phyloP scores from a whole-genome alignment of 495 filamentous ascomycete species.

The Daldinia decipiens region DNA sequence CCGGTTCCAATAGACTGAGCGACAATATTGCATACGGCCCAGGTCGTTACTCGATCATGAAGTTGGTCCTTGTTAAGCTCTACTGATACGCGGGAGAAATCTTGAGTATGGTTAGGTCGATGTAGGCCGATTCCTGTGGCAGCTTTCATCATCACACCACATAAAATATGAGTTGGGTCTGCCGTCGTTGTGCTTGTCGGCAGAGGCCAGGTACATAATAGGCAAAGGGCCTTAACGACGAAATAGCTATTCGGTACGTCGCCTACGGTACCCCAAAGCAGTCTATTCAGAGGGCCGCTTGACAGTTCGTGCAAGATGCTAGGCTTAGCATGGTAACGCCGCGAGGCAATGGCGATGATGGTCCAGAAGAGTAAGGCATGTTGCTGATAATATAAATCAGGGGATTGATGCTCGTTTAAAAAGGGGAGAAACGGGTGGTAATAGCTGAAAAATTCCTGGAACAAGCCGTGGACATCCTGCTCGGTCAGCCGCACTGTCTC shows the following conservation, averaged over 20 bases:
- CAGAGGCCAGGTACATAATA: slow-evolving; percentile 91
- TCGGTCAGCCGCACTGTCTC: slow-evolving; percentile 79
- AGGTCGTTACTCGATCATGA: slow-evolving; percentile 85
- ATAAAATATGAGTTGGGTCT: slow-evolving; percentile 90
- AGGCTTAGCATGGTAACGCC: slow-evolving; percentile 74
- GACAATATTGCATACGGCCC: slow-evolving; percentile 93
- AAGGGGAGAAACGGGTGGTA: slow-evolving; percentile 91
- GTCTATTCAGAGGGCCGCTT: slow-evolving; percentile 70
- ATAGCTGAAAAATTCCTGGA: slow-evolving; percentile 80
- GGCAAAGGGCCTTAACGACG: slow-evolving; percentile 89
- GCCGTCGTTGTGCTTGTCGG: slow-evolving; percentile 86
- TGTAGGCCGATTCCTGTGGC: slow-evolving; percentile 92
- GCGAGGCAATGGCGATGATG: slow-evolving; percentile 82
- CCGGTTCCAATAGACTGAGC: slow-evolving; percentile 91
- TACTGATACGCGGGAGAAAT: slow-evolving; percentile 85
- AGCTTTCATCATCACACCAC: slow-evolving; percentile 92
- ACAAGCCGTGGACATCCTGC: slow-evolving; percentile 77
- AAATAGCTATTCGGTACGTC: slow-evolving; percentile 87
- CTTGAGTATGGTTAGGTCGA: slow-evolving; percentile 87
- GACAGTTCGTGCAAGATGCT: slow-evolving; percentile 74
- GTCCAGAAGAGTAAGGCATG: slow-evolving; percentile 87
- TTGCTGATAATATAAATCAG: slow-evolving; percentile 78
- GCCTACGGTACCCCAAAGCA: slow-evolving; percentile 84
- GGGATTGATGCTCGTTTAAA: slow-evolving; percentile 73
- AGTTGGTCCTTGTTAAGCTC: slow-evolving; percentile 87